These are phyloP conservation scores for Calcarisporium arbuscula DNA, from an alignment of 2,329 filamentous ascomycete species.

Conservation along the genomic window DNA sequence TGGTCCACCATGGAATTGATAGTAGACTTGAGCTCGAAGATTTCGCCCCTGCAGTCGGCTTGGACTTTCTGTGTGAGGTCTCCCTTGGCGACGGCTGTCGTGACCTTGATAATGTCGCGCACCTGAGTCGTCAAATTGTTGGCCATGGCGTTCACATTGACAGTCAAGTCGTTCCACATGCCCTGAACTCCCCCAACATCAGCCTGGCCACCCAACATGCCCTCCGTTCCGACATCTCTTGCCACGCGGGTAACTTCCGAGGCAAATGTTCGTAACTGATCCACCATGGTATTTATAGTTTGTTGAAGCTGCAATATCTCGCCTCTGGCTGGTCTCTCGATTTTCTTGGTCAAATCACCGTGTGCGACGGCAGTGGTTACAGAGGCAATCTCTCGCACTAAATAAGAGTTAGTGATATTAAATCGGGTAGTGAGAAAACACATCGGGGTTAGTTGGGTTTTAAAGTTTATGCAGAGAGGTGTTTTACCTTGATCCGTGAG, in stretches of 20 bases:
- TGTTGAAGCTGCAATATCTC: constrained; percentile 80
- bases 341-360: constrained; percentile 78
- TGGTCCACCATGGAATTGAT: constrained; percentile 99
- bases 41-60: constrained; percentile 86
- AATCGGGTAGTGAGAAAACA: background rate
- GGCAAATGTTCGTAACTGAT: constrained; percentile 76
- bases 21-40: constrained; percentile 89
- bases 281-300: constrained; percentile 87
- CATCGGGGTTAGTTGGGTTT: too few species aligned
- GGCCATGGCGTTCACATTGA: constrained; percentile 84
- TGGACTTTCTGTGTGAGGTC: constrained; percentile 96
- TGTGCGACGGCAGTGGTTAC: constrained; percentile 80
- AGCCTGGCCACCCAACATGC: constrained; percentile 74
- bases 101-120: constrained; percentile 85
- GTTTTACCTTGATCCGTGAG: constrained; percentile 66
- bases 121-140: constrained; percentile 85
- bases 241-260: constrained; percentile 79
- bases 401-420: background rate
- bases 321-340: constrained; percentile 71
- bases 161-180: constrained; percentile 83
- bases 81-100: constrained; percentile 68
- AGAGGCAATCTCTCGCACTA: constrained; percentile 76
- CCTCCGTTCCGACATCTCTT: constrained; percentile 77
- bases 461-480: too few species aligned
- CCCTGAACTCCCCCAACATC: constrained; percentile 79